A percentile compares a stretch with the other conserved stretches of the same genome.
These are phyloP conservation scores for Glonium stellatum DNA, from an alignment of 495 filamentous ascomycete genomes.

Conservation along the genomic window DNA sequence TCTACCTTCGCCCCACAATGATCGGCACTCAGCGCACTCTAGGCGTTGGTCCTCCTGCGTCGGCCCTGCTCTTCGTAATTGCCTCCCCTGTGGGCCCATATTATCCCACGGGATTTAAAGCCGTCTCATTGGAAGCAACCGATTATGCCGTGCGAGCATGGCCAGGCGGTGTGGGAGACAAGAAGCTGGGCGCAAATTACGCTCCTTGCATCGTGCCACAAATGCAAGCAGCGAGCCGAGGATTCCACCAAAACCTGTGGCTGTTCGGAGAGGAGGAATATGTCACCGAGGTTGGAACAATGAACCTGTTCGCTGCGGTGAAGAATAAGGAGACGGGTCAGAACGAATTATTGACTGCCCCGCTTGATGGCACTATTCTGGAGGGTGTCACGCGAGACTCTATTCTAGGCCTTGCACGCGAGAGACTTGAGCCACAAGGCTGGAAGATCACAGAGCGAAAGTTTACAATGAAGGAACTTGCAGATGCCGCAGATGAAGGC, in stretches of 20 bases:
- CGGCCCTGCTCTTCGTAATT: constrained; percentile 86
- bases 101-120: constrained; percentile 97
- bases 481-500: constrained; percentile 73
- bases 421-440: constrained; percentile 74
- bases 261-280: constrained; percentile 90
- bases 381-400: constrained; percentile 90
- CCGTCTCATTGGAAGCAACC: constrained; percentile 85
- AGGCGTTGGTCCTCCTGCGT: constrained; percentile 83
- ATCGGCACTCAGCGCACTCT: constrained; percentile 94
- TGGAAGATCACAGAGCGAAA: constrained; percentile 85
- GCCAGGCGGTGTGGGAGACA: constrained; percentile 94
- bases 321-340: constrained; percentile 74
- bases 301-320: constrained; percentile 90
- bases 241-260: constrained; percentile 98
- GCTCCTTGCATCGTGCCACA: constrained; percentile 93
- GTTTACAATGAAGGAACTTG: constrained; percentile 77
- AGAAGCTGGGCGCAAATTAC: constrained; percentile 97
- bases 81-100: constrained; percentile 96
- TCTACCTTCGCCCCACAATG: constrained; percentile 93
- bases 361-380: constrained; percentile 93
- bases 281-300: constrained; percentile 93
- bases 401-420: constrained; percentile 72
- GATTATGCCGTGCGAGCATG: constrained; percentile 93
- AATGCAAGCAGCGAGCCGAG: constrained; percentile 75
- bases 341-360: constrained; percentile 85